Percentiles rank a stretch among this genome's conserved stretches.
Evolutionary conservation across 441 rosid genomes (phyloP).

Genomic region (Isatis lusitanica): DNA sequence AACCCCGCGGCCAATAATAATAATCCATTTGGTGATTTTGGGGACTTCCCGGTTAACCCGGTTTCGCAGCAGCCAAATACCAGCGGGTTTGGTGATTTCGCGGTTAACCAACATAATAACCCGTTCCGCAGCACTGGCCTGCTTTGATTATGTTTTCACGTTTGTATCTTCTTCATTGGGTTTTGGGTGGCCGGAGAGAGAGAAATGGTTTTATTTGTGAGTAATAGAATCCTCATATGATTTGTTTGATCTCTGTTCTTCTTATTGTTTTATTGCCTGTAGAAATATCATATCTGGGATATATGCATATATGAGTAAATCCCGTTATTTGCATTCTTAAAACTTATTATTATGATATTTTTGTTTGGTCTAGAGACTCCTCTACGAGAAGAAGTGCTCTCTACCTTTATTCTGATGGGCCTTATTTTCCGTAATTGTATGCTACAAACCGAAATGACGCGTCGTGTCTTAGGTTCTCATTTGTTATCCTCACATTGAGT

Average conservation of each 20-base stretch:
- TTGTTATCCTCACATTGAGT: not conserved
- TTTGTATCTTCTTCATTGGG: conserved; percentile 20
- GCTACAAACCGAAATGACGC: not conserved
- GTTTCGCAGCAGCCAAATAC: conserved; percentile 38
- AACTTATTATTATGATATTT: not conserved
- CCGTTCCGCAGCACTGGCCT: conserved; percentile 85
- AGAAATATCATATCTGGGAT: conserved; percentile 5
- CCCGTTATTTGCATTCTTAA: conserved; percentile 4
- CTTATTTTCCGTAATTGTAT: not conserved
- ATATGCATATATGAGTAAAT: conserved; percentile 26
- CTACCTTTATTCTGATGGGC: not conserved
- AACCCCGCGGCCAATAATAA: conserved; percentile 36
- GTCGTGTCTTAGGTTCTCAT: conserved; percentile 13
- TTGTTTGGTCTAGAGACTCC: not conserved
- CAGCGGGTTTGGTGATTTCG: conserved; percentile 57
- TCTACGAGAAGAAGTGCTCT: not conserved
- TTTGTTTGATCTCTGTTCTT: conserved; percentile 32
- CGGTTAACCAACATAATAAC: conserved; percentile 55
- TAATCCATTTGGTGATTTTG: conserved; percentile 85
- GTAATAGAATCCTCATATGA: conserved; percentile 31
- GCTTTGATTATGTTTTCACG: conserved; percentile 42
- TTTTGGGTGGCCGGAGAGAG: conserved; percentile 16
- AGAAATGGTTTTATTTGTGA: conserved; percentile 34
- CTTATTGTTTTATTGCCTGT: conserved; percentile 2
- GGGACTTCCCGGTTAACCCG: conserved; percentile 53